Percentiles rank a stretch among this genome's conserved stretches.
These are phyloP conservation scores for Moesziomyces parantarcticus DNA, from an alignment of 1,284 basidiomycete genomes.

Conservation along the genomic window DNA sequence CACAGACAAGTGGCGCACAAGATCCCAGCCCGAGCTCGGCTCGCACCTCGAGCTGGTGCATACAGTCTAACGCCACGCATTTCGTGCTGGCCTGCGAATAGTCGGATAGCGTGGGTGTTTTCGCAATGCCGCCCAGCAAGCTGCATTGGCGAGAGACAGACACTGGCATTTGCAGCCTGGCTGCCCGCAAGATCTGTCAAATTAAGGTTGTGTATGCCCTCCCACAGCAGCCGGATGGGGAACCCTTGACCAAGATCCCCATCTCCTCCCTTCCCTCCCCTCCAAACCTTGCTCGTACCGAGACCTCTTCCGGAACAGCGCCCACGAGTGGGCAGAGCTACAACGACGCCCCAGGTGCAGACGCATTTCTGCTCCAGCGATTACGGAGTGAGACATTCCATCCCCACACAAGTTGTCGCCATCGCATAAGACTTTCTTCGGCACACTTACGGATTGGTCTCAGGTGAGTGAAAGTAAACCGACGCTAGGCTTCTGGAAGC, in stretches of 20 bases:
- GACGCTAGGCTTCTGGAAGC: background rate
- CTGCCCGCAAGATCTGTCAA: background rate
- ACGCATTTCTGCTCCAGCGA: background rate
- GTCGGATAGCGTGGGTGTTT: constrained; percentile 12
- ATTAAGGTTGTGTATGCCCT: constrained; percentile 13
- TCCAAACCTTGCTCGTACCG: background rate
- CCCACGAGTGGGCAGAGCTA: background rate
- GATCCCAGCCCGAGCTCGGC: background rate
- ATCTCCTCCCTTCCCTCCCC: constrained; percentile 5
- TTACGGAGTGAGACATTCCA: constrained; percentile 15
- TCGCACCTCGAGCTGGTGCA: background rate
- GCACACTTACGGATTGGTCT: constrained; percentile 1
- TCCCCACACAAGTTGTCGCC: background rate
- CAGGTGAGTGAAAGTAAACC: background rate
- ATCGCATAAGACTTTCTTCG: constrained; percentile 1
- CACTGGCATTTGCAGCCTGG: constrained; percentile 14
- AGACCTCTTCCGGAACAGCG: background rate
- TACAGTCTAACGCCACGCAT: background rate
- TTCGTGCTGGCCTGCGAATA: background rate
- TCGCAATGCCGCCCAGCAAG: background rate
- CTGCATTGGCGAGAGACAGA: constrained; percentile 32
- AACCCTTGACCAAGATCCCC: background rate
- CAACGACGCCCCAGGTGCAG: too few relatives aligned
- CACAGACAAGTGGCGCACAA: constrained; percentile 1
- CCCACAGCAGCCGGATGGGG: constrained; percentile 5